phyloP scores from a whole-genome alignment of 2,329 filamentous ascomycete species.

The Lachnellula occidentalis region DNA sequence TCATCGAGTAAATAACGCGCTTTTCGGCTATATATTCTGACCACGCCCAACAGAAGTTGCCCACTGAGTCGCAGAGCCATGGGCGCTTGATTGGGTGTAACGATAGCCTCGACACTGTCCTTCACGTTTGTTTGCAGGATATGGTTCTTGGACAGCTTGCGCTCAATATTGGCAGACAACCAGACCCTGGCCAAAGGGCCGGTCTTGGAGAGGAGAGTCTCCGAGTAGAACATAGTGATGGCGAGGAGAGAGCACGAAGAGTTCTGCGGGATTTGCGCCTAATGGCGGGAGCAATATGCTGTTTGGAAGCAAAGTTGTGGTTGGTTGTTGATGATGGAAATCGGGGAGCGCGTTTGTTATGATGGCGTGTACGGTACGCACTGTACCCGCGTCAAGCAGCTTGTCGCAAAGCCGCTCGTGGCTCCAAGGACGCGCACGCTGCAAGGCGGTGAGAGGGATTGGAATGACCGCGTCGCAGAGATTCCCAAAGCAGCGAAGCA shows the following conservation, averaged over 20 bases:
- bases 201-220: slow-evolving; percentile 91
- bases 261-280: slow-evolving; percentile 21
- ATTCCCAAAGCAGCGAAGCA: neutral
- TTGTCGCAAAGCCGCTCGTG: slow-evolving; percentile 17
- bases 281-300: slow-evolving; percentile 13
- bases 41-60: slow-evolving; percentile 89
- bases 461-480: slow-evolving; percentile 9
- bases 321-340: slow-evolving; percentile 8
- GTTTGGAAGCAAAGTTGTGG: slow-evolving; percentile 11
- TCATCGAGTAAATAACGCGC: slow-evolving; percentile 94
- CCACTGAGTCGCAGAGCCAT: slow-evolving; percentile 92
- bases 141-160: slow-evolving; percentile 95
- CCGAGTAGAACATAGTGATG: slow-evolving; percentile 88
- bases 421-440: slow-evolving; percentile 5
- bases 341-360: slow-evolving; percentile 21
- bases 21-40: slow-evolving; percentile 96
- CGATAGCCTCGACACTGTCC: slow-evolving; percentile 91
- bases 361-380: slow-evolving; percentile 11
- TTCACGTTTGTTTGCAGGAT: slow-evolving; percentile 92
- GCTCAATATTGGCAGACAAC: slow-evolving; percentile 96
- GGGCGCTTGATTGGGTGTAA: slow-evolving; percentile 85
- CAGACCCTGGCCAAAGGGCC: slow-evolving; percentile 96
- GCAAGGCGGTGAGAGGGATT: slow-evolving; percentile 1
- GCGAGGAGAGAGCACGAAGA: slow-evolving; percentile 5
- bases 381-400: slow-evolving; percentile 17